Percentiles rank a stretch among this genome's conserved stretches.
Conservation (phyloP, 2,329 filamentous ascomycete genomes). For the Escovopsis sp. region DNA sequence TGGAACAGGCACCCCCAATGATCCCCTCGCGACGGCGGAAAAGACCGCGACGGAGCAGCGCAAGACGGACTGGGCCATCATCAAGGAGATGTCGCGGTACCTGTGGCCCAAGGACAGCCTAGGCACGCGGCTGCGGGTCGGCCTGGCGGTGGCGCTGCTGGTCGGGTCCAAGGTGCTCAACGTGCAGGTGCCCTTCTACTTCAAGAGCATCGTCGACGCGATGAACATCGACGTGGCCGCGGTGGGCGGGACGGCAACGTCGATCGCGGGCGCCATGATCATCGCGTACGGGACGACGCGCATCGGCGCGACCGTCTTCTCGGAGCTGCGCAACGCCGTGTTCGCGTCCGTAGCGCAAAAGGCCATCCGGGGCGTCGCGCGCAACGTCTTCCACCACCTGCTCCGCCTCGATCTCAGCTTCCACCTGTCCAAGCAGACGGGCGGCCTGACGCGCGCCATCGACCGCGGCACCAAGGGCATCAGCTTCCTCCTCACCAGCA, state of each 20-base stretch:
- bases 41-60: constrained; percentile 69
- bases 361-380: constrained; percentile 78
- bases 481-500: constrained; percentile 89
- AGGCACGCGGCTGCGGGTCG: constrained; percentile 65
- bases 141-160: constrained; percentile 67
- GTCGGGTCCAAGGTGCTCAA: constrained; percentile 89
- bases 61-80: constrained; percentile 95
- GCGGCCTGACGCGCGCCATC: constrained; percentile 82
- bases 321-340: constrained; percentile 87
- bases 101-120: constrained; percentile 79
- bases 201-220: constrained; percentile 92
- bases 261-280: constrained; percentile 83
- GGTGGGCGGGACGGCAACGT: constrained; percentile 74
- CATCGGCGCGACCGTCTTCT: constrained; percentile 77
- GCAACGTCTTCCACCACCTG: constrained; percentile 84
- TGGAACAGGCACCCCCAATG: constrained; percentile 8
- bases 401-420: constrained; percentile 83
- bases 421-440: constrained; percentile 86
- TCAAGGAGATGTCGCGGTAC: constrained; percentile 94
- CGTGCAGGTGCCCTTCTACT: constrained; percentile 97
- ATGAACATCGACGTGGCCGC: constrained; percentile 93
- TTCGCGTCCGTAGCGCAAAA: constrained; percentile 97
- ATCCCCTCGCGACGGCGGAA: constrained; percentile 19
- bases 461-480: constrained; percentile 97
- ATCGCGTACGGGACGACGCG: constrained; percentile 81